A percentile compares a stretch with the other conserved stretches of the same genome.
phyloP scores from a whole-genome alignment of 2,329 filamentous ascomycete species.

The Aspergillus puulaauensis region DNA sequence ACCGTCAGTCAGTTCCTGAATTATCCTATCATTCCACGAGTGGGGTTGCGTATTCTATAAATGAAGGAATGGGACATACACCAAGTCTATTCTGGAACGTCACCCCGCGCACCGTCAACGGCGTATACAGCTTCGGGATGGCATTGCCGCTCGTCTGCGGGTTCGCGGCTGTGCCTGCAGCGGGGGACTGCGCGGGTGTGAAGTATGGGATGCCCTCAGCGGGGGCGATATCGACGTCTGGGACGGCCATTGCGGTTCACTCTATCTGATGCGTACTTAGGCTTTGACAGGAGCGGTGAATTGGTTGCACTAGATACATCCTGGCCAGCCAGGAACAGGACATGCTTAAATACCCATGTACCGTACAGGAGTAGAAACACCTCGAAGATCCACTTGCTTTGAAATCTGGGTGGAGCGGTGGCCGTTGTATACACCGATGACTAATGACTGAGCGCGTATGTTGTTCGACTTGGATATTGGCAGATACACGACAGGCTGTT shows the following conservation, averaged over 20 bases:
- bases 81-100: conserved; percentile 53
- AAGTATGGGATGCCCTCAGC: conserved; percentile 44
- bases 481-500: too few relatives aligned
- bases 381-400: conserved; percentile 9
- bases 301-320: too few relatives aligned
- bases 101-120: conserved; percentile 57
- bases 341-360: too few relatives aligned
- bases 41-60: conserved; percentile 26
- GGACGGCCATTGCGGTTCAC: conserved; percentile 8
- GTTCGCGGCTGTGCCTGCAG: conserved; percentile 39
- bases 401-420: not conserved
- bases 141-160: conserved; percentile 42
- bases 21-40: not conserved
- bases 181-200: conserved; percentile 37
- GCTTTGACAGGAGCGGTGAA: too few relatives aligned
- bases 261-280: too few relatives aligned
- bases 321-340: too few relatives aligned
- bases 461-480: too few relatives aligned
- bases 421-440: not conserved
- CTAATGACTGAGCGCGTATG: too few relatives aligned
- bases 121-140: conserved; percentile 58
- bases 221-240: conserved; percentile 36
- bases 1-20: not conserved
- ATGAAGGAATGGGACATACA: not conserved
- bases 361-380: not conserved